Evolutionary conservation across 2,329 filamentous ascomycete species (phyloP).

Genomic region (Cytospora mali): DNA sequence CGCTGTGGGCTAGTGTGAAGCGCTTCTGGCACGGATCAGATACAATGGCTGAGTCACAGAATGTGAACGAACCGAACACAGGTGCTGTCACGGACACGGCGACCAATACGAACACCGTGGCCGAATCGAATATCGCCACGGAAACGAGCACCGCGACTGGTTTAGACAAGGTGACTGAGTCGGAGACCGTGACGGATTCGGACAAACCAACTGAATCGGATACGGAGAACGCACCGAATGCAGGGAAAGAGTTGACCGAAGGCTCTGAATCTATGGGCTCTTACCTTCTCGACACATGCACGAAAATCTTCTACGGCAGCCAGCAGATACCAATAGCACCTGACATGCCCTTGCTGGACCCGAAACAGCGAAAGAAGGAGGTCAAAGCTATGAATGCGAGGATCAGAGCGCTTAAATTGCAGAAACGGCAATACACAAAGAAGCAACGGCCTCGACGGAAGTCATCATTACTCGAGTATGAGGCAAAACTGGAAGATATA

Average conservation of each 20-base stretch:
- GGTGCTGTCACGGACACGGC: not conserved
- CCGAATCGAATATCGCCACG: not conserved
- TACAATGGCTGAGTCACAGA: not conserved
- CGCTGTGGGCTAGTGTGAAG: not conserved
- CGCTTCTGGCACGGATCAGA: not conserved
- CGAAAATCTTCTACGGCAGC: not conserved
- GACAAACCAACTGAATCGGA: not conserved
- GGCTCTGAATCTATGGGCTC: not conserved
- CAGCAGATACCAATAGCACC: not conserved
- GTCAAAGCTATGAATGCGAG: not conserved
- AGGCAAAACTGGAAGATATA: not conserved
- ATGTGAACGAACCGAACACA: no score
- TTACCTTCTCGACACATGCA: no score
- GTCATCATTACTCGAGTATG: not conserved
- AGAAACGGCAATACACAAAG: not conserved
- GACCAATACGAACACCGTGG: not conserved
- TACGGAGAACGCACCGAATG: not conserved
- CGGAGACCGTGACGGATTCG: not conserved
- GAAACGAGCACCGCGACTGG: not conserved
- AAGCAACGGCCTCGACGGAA: not conserved
- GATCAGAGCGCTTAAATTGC: not conserved
- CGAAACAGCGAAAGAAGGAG: not conserved
- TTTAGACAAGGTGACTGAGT: no score
- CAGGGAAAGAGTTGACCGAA: not conserved
- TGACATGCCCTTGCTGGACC: not conserved